Evolutionary conservation across 164 flowering plant genomes (phyloP).

Genomic region (Dillenia suffruticosa): DNA sequence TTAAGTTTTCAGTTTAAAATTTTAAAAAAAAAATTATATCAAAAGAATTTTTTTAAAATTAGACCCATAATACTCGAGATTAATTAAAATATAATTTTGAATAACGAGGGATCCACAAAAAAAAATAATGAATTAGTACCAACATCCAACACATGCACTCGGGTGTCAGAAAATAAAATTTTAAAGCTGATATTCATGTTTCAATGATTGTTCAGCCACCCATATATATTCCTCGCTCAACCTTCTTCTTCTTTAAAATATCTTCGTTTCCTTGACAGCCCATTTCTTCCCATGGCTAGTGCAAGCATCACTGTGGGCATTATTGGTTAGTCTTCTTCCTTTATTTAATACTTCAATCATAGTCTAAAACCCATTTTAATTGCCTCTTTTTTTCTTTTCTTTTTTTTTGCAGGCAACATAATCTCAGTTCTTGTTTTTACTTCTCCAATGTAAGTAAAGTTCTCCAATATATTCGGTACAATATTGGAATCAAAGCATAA

Average conservation of each 20-base stretch:
- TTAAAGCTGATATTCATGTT: neutral
- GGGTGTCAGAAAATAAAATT: no score
- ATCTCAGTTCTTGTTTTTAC: conserved; percentile 60
- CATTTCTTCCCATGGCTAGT: conserved; percentile 28
- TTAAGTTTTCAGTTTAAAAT: no score
- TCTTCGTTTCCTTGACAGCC: no score
- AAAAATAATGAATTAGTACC: no score
- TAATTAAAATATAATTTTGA: no score
- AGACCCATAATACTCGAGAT: no score
- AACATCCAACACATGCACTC: no score
- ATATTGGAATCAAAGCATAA: neutral
- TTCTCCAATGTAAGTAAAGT: conserved; percentile 65
- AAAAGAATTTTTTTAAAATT: no score
- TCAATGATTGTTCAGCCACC: no score
- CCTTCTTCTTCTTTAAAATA: neutral
- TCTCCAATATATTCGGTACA: neutral
- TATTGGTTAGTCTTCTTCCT: conserved; percentile 33
- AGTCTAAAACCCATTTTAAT: neutral
- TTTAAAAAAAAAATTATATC: no score
- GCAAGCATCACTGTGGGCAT: conserved; percentile 56
- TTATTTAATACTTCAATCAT: neutral
- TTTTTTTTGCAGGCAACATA: conserved; percentile 48
- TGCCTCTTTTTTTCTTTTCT: neutral
- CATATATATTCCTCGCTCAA: neutral
- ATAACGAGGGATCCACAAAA: no score